phyloP scores from a whole-genome alignment of 2,329 filamentous ascomycete species.

The Rhytidhysteron rufulum region DNA sequence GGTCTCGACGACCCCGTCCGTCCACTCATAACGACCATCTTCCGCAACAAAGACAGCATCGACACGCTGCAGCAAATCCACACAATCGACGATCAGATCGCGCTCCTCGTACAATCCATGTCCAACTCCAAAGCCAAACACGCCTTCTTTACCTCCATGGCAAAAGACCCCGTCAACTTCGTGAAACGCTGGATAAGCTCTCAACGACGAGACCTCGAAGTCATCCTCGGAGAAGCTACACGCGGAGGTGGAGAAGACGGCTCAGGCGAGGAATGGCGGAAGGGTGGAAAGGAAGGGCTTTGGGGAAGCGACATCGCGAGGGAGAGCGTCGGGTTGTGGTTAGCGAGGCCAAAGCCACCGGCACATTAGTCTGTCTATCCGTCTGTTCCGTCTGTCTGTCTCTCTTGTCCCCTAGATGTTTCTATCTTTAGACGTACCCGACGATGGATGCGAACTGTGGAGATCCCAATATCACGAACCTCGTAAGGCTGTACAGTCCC shows the following conservation, averaged over 20 bases:
- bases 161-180: conserved; percentile 78
- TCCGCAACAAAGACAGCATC: conserved; percentile 45
- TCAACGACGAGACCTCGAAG: conserved; percentile 85
- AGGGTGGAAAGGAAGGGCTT: conserved; percentile 57
- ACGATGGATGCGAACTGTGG: too few relatives aligned
- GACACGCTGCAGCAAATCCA: conserved; percentile 72
- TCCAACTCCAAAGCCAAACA: conserved; percentile 85
- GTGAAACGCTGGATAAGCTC: conserved; percentile 84
- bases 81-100: conserved; percentile 78
- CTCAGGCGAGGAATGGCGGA: conserved; percentile 66
- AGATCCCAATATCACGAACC: too few relatives aligned
- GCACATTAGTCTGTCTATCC: background rate
- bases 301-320: conserved; percentile 61
- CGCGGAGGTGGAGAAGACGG: conserved; percentile 51
- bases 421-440: too few relatives aligned
- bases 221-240: conserved; percentile 77
- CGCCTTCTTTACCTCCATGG: conserved; percentile 75
- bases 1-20: conserved; percentile 78
- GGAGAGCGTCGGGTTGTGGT: conserved; percentile 60
- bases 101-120: conserved; percentile 76
- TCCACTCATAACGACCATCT: conserved; percentile 56
- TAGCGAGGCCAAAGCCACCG: conserved; percentile 45
- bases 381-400: background rate
- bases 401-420: background rate
- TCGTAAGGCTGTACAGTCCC: too few relatives aligned